phyloP scores from a whole-genome alignment of 345 rosid species.

The Bruguiera sexangula region DNA sequence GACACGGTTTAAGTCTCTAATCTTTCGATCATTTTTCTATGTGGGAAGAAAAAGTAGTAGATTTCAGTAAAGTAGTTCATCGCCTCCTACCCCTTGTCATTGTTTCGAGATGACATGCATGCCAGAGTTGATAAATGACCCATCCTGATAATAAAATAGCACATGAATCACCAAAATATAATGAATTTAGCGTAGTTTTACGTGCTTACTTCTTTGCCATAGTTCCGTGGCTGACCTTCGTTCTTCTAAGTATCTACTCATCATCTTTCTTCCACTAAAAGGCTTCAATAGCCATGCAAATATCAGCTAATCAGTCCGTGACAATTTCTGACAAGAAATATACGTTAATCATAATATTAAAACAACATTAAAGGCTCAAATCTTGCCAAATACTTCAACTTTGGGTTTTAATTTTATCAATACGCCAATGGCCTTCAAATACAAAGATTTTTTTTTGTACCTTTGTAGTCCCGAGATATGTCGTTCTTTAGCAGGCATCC shows the following conservation, averaged over 20 bases:
- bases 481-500: conserved; percentile 16
- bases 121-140: background rate
- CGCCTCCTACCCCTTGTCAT: background rate
- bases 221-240: conserved; percentile 13
- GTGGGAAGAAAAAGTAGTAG: too few species aligned
- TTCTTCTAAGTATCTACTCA: conserved; percentile 8
- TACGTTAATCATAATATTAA: too few species aligned
- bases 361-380: too few species aligned
- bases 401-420: too few species aligned
- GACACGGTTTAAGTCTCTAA: too few species aligned
- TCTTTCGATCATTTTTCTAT: too few species aligned
- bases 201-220: conserved; percentile 13
- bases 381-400: too few species aligned
- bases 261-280: conserved; percentile 14
- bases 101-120: background rate
- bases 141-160: too few species aligned
- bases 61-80: too few species aligned
- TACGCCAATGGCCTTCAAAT: background rate
- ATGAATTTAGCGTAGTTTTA: too few species aligned
- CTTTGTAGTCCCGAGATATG: conserved; percentile 9
- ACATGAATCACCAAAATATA: too few species aligned
- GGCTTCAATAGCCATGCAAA: background rate
- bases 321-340: too few species aligned
- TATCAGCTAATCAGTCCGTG: background rate
- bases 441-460: conserved; percentile 1